A percentile compares a stretch with the other conserved stretches of the same genome.
Conservation (phyloP, 129 eudicot species). For the Chrysanthemum seticuspe region DNA sequence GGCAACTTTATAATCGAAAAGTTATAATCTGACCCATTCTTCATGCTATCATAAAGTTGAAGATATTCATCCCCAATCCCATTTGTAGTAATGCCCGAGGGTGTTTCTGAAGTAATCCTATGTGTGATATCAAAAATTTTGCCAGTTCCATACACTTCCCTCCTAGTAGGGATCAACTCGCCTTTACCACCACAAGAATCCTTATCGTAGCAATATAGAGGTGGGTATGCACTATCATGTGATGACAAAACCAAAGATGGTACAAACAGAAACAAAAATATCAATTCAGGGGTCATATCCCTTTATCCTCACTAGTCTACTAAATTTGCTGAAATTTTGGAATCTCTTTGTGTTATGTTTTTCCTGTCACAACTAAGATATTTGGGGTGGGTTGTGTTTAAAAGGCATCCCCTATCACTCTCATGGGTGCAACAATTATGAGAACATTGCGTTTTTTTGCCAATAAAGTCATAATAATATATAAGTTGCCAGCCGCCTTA, state of each 20-base stretch:
- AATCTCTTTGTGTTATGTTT: neutral
- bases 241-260: slow-evolving; percentile 19
- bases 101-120: slow-evolving; percentile 42
- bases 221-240: slow-evolving; percentile 26
- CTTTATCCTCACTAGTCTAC: neutral
- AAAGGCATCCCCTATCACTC: neutral
- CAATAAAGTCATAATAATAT: neutral
- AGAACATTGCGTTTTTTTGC: neutral
- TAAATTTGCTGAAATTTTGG: slow-evolving; percentile 16
- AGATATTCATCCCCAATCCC: slow-evolving; percentile 53
- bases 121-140: slow-evolving; percentile 71
- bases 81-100: slow-evolving; percentile 38
- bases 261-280: slow-evolving; percentile 16
- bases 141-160: slow-evolving; percentile 54
- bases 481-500: neutral
- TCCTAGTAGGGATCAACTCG: slow-evolving; percentile 38
- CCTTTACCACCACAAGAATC: slow-evolving; percentile 21
- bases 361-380: neutral
- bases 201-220: slow-evolving; percentile 17
- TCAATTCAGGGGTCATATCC: slow-evolving; percentile 25
- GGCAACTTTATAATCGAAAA: slow-evolving; percentile 64
- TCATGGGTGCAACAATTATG: neutral
- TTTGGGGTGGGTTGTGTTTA: slow-evolving; percentile 4
- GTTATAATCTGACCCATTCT: slow-evolving; percentile 70
- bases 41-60: slow-evolving; percentile 51